Conservation (phyloP, 306 rosid species). For the Acacia acuminata region DNA sequence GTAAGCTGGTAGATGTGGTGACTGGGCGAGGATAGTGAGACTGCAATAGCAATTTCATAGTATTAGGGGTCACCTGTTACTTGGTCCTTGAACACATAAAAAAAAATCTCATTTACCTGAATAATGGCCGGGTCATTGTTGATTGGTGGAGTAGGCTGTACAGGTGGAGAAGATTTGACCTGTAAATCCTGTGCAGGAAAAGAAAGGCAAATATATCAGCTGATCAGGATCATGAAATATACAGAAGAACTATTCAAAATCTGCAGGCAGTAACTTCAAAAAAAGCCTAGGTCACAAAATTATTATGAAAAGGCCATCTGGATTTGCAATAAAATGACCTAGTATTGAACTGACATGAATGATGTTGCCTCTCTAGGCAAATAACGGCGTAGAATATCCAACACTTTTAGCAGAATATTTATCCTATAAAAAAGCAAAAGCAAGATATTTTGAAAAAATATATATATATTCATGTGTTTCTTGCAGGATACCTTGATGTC, state of each 20-base stretch:
- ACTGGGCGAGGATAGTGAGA: constrained; percentile 79
- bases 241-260: not conserved
- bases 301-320: not conserved
- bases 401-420: not conserved
- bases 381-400: not conserved
- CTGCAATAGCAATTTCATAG: constrained; percentile 51
- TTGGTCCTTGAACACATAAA: constrained; percentile 1
- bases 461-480: not conserved
- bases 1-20: constrained; percentile 58
- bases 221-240: not conserved
- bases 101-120: constrained; percentile 48
- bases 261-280: constrained; percentile 15
- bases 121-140: constrained; percentile 88
- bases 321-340: not conserved
- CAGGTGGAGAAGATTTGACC: constrained; percentile 88
- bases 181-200: constrained; percentile 67
- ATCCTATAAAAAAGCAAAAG: not conserved
- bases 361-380: not conserved
- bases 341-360: not conserved
- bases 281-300: not conserved
- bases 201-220: constrained; percentile 29
- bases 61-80: constrained; percentile 12
- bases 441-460: not conserved
- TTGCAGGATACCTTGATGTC: constrained; percentile 75
- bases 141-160: constrained; percentile 58